A percentile compares a stretch with the other conserved stretches of the same genome.
These are phyloP conservation scores for Flaveria floridana DNA, from an alignment of 140 eudicot genomes.

Conservation along the genomic window DNA sequence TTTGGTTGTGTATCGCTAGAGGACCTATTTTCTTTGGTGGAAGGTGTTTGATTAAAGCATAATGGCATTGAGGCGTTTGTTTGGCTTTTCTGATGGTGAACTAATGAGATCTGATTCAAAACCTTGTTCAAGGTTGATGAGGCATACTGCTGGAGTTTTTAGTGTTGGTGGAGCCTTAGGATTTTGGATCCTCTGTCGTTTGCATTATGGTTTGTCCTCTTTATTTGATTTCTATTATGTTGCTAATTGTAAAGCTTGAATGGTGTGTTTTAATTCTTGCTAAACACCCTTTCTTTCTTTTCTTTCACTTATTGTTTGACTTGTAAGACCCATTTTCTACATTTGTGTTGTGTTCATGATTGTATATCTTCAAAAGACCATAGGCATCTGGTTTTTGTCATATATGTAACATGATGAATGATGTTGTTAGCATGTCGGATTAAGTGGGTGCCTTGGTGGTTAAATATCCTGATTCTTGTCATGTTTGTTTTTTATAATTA, in stretches of 20 bases:
- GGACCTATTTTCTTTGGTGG: not conserved
- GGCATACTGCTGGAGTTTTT: constrained; percentile 87
- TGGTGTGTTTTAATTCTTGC: no score
- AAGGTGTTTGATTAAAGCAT: not conserved
- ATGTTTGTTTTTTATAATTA: no score
- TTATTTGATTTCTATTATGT: not conserved
- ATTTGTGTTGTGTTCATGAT: no score
- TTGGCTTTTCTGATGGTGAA: constrained; percentile 92
- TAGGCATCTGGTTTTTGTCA: not conserved
- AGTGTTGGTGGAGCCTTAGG: constrained; percentile 86
- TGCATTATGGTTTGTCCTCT: constrained; percentile 66
- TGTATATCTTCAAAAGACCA: not conserved
- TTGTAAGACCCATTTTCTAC: no score
- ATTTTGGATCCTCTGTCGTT: constrained; percentile 86
- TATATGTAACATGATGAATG: not conserved
- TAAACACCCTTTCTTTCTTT: no score
- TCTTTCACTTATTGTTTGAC: no score
- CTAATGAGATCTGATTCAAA: constrained; percentile 82
- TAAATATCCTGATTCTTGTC: no score
- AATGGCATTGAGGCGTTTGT: constrained; percentile 75
- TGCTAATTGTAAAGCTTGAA: no score
- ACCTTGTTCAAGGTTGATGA: constrained; percentile 80
- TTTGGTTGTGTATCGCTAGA: not conserved
- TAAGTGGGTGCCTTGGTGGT: no score
- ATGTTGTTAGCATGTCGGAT: not conserved